These are phyloP conservation scores for Diversispora epigaea DNA, from an alignment of 192 early-diverging fungal species.

Conservation along the genomic window DNA sequence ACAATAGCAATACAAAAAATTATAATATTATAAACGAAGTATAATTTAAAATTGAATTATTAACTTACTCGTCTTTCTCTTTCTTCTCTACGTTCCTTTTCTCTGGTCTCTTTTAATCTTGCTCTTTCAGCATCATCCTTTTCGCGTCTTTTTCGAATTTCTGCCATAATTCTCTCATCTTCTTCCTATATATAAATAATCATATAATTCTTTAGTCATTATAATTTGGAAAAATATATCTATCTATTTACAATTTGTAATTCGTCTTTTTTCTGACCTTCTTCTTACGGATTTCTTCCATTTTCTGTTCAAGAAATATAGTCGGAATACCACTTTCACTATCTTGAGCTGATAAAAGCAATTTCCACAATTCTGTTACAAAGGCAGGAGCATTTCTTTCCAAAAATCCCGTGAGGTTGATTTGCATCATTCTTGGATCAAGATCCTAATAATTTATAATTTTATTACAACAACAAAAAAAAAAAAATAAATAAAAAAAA, in stretches of 20 bases:
- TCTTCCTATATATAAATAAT: conserved; percentile 32
- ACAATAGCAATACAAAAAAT: conserved; percentile 18
- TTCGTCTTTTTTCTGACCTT: conserved; percentile 39
- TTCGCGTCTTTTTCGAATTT: conserved; percentile 35
- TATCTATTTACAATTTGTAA: not conserved
- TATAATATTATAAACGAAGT: conserved; percentile 9
- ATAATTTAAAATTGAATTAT: not conserved
- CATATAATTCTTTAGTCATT: not conserved
- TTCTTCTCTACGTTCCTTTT: conserved; percentile 36
- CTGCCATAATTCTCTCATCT: conserved; percentile 38
- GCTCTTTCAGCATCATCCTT: conserved; percentile 46
- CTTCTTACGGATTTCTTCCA: conserved; percentile 67
- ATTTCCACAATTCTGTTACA: conserved; percentile 86
- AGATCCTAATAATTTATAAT: conserved; percentile 48
- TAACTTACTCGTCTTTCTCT: conserved; percentile 25
- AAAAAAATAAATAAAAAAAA: too few species aligned
- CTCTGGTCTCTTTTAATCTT: conserved; percentile 40
- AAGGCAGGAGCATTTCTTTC: conserved; percentile 79
- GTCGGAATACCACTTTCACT: conserved; percentile 81
- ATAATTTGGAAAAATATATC: too few species aligned
- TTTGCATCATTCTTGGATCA: conserved; percentile 91
- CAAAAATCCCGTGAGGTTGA: conserved; percentile 92
- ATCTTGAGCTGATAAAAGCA: conserved; percentile 86
- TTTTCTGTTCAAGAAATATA: conserved; percentile 81
- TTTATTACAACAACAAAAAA: too few species aligned